These are phyloP conservation scores for Linderniella brevidens DNA, from an alignment of 257 asterid species.

Conservation along the genomic window DNA sequence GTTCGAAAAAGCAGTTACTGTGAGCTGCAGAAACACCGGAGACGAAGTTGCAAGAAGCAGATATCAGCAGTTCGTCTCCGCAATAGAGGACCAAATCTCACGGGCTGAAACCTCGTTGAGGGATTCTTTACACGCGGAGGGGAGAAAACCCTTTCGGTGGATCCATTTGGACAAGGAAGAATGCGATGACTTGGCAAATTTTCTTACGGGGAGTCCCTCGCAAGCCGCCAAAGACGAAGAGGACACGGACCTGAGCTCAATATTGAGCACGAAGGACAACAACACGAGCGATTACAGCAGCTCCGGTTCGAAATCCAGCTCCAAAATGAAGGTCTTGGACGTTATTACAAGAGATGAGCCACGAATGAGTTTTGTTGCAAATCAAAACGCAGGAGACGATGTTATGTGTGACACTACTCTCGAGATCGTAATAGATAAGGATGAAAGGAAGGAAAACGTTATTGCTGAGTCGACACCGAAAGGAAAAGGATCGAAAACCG, in stretches of 20 bases:
- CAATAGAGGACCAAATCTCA: conserved; percentile 51
- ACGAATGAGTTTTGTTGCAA: background rate
- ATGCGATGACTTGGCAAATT: conserved; percentile 54
- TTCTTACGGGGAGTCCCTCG: conserved; percentile 50
- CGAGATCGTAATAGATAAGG: conserved; percentile 52
- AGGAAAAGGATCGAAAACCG: conserved; percentile 39
- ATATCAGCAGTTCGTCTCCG: conserved; percentile 61
- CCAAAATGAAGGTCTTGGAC: conserved; percentile 12
- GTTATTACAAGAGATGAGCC: conserved; percentile 6
- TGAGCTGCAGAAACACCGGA: conserved; percentile 51
- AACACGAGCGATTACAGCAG: conserved; percentile 12
- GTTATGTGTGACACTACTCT: conserved; percentile 14
- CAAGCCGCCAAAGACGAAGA: conserved; percentile 11
- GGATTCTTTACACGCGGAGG: conserved; percentile 35
- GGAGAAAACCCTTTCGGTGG: conserved; percentile 58
- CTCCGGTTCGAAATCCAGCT: conserved; percentile 10
- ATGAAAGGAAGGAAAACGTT: conserved; percentile 17
- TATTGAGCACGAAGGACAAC: background rate
- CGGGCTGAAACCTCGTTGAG: conserved; percentile 40
- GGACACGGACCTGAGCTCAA: conserved; percentile 11
- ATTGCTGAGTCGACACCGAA: conserved; percentile 36
- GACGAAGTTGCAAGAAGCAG: conserved; percentile 51
- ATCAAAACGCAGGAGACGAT: conserved; percentile 14
- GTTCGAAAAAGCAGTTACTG: conserved; percentile 69
- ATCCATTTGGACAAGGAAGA: conserved; percentile 58